Evolutionary conservation across 2,329 filamentous ascomycete genomes (phyloP).

Genomic region (Fusarium brachygibbosum): DNA sequence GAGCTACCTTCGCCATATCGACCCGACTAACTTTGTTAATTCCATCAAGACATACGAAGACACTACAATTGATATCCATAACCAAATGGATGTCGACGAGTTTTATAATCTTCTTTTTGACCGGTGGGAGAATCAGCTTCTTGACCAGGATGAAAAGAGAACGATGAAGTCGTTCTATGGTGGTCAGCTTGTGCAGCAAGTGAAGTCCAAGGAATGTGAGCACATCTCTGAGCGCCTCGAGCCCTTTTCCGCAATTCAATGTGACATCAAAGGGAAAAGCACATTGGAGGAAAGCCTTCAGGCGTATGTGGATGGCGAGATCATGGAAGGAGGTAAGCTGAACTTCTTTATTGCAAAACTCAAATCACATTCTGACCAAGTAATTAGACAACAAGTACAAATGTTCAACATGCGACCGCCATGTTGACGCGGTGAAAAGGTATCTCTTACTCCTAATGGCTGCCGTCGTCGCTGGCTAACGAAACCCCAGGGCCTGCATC

Average conservation of each 20-base stretch:
- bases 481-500: conserved; percentile 77
- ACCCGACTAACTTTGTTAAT: conserved; percentile 78
- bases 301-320: conserved; percentile 95
- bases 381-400: conserved; percentile 94
- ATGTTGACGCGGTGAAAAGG: conserved; percentile 94
- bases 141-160: conserved; percentile 75
- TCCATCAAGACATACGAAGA: conserved; percentile 88
- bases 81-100: conserved; percentile 98
- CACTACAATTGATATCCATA: conserved; percentile 83
- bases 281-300: conserved; percentile 88
- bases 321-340: conserved; percentile 85
- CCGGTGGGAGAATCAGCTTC: conserved; percentile 87
- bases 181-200: conserved; percentile 91
- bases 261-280: conserved; percentile 93
- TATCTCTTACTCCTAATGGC: conserved; percentile 51
- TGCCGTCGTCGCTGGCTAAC: neutral
- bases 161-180: conserved; percentile 87
- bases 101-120: conserved; percentile 97
- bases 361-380: conserved; percentile 22
- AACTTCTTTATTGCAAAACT: conserved; percentile 6
- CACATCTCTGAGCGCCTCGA: conserved; percentile 94
- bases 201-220: conserved; percentile 93
- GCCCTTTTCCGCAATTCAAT: conserved; percentile 93
- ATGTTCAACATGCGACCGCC: conserved; percentile 87
- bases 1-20: conserved; percentile 78